phyloP scores from a whole-genome alignment of 2,329 filamentous ascomycete genomes.

The Colletotrichum melonis region DNA sequence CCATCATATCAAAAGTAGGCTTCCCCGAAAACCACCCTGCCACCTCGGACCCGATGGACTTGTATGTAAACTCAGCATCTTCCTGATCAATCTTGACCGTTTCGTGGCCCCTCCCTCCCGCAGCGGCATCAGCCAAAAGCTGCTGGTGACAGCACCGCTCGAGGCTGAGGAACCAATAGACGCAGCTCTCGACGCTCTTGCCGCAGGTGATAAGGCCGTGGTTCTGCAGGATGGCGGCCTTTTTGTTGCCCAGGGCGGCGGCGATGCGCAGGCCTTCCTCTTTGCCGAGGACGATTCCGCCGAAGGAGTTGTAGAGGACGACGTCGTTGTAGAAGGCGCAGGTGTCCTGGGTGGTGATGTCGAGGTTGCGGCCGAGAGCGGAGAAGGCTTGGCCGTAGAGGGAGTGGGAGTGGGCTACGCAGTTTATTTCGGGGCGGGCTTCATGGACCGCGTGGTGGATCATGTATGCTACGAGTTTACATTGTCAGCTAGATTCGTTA shows the following conservation, averaged over 20 bases:
- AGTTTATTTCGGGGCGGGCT: constrained; percentile 64
- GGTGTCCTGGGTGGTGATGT: constrained; percentile 74
- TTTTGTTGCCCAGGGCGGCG: constrained; percentile 56
- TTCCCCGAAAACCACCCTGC: constrained; percentile 79
- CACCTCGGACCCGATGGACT: constrained; percentile 68
- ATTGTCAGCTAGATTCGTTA: not conserved
- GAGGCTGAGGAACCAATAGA: constrained; percentile 66
- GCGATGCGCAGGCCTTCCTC: constrained; percentile 64
- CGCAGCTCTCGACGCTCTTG: constrained; percentile 59
- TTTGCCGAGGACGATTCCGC: constrained; percentile 62
- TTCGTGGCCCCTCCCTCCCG: constrained; percentile 69
- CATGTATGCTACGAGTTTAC: constrained; percentile 51
- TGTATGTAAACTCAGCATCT: constrained; percentile 76
- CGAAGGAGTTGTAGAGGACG: constrained; percentile 58
- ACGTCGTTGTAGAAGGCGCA: constrained; percentile 68
- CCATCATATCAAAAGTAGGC: constrained; percentile 73
- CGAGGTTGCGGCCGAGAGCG: constrained; percentile 68
- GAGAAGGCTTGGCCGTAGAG: constrained; percentile 70
- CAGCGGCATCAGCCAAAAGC: constrained; percentile 68
- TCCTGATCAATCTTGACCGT: constrained; percentile 76
- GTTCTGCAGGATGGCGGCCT: constrained; percentile 65
- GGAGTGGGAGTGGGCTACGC: constrained; percentile 66
- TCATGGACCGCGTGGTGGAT: constrained; percentile 62
- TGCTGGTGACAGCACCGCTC: constrained; percentile 61
- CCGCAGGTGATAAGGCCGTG: constrained; percentile 66